Conservation (phyloP, 306 rosid genomes). For the Quillaja saponaria region DNA sequence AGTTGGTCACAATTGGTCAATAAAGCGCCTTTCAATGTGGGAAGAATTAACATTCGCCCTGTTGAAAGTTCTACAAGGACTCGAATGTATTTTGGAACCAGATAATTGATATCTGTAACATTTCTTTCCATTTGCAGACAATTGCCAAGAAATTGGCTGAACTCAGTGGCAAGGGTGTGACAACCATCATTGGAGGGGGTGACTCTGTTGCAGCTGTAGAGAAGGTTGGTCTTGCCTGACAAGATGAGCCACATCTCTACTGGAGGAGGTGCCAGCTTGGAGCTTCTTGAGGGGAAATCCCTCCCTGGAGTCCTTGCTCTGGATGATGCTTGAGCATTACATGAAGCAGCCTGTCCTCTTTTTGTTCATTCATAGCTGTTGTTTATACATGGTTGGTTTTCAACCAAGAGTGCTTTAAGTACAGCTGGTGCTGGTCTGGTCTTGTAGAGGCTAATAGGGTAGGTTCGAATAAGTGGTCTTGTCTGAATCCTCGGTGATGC, state of each 20-base stretch:
- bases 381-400: conserved; percentile 46
- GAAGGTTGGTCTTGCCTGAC: conserved; percentile 88
- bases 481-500: too few relatives aligned
- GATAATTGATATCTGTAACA: too few relatives aligned
- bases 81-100: too few relatives aligned
- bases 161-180: conserved; percentile 84
- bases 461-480: too few relatives aligned
- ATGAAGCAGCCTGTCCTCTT: not conserved
- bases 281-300: conserved; percentile 93
- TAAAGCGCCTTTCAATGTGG: too few relatives aligned
- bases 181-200: conserved; percentile 95
- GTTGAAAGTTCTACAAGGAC: too few relatives aligned
- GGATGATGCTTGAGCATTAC: conserved; percentile 59
- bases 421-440: too few relatives aligned
- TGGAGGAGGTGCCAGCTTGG: conserved; percentile 98
- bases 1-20: too few relatives aligned
- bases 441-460: too few relatives aligned
- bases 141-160: conserved; percentile 88
- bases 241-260: conserved; percentile 99
- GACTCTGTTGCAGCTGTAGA: conserved; percentile 98
- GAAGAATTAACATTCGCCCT: too few relatives aligned
- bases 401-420: conserved; percentile 39
- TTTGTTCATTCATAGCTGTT: conserved; percentile 32
- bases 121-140: conserved; percentile 47
- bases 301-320: conserved; percentile 98